These are phyloP conservation scores for Ulvella scutata DNA, from an alignment of 139 green algal species.

Conservation along the genomic window DNA sequence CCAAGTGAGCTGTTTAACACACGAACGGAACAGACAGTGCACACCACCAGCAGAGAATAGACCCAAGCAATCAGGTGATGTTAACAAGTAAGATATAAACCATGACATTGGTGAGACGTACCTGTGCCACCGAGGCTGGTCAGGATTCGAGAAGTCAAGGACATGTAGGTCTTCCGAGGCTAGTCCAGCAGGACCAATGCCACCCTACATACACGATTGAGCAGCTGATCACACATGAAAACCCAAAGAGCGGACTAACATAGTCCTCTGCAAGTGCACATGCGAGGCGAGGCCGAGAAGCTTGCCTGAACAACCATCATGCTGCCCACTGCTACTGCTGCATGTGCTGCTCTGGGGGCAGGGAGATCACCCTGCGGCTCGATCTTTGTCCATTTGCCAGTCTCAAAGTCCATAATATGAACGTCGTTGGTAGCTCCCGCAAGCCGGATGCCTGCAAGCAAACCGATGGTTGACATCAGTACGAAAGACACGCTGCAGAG, in stretches of 20 bases:
- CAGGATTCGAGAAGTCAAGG: slow-evolving; percentile 87
- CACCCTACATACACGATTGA: slow-evolving; percentile 45
- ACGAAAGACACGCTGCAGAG: not conserved
- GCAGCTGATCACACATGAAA: not conserved
- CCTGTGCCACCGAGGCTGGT: slow-evolving; percentile 85
- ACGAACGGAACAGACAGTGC: not conserved
- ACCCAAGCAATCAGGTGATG: not conserved
- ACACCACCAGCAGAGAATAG: not conserved
- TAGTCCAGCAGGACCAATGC: slow-evolving; percentile 84
- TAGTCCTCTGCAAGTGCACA: not conserved
- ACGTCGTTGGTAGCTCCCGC: slow-evolving; percentile 86
- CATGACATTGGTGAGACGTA: slow-evolving; percentile 5
- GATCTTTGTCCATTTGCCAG: slow-evolving; percentile 70
- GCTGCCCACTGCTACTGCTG: slow-evolving; percentile 90
- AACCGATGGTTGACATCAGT: not conserved
- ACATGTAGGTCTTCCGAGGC: slow-evolving; percentile 94
- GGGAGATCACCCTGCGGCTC: slow-evolving; percentile 68
- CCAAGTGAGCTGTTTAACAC: not conserved
- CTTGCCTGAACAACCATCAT: slow-evolving; percentile 88
- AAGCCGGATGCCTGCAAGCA: slow-evolving; percentile 57
- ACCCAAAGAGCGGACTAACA: not conserved
- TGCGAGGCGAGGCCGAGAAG: not conserved
- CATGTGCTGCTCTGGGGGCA: slow-evolving; percentile 84
- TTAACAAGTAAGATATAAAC: not conserved
- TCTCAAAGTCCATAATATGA: slow-evolving; percentile 79